Percentiles rank a stretch among this genome's conserved stretches.
Conservation (phyloP, 2,329 filamentous ascomycete species). For the Allantophomopsis cytisporea region DNA sequence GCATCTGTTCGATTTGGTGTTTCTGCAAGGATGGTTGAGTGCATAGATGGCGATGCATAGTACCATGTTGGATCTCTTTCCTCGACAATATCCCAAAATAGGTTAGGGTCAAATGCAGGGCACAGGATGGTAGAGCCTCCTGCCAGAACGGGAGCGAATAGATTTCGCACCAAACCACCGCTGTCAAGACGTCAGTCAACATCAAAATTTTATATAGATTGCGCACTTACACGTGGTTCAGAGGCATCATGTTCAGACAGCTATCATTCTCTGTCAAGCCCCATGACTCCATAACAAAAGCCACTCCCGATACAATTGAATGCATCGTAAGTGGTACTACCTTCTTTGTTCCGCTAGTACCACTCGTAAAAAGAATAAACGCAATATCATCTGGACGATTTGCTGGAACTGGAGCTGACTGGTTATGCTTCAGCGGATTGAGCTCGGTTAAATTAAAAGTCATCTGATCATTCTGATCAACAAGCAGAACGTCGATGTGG, state of each 20-base stretch:
- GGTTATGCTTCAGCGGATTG: constrained; percentile 5
- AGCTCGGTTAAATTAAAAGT: constrained; percentile 18
- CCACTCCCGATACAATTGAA: constrained; percentile 34
- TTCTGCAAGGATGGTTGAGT: constrained; percentile 36
- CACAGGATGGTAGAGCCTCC: constrained; percentile 40
- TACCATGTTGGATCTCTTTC: constrained; percentile 37
- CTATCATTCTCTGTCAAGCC: constrained; percentile 29
- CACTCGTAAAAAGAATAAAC: constrained; percentile 41
- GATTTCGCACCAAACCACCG: constrained; percentile 37
- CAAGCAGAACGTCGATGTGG: constrained; percentile 24
- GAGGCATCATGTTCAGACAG: constrained; percentile 45
- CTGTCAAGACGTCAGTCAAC: constrained; percentile 10
- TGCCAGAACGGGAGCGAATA: constrained; percentile 39
- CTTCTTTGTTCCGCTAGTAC: constrained; percentile 44
- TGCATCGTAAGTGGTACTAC: constrained; percentile 37
- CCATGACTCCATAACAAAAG: constrained; percentile 39
- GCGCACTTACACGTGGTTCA: constrained; percentile 36
- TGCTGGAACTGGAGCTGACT: neutral
- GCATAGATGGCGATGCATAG: constrained; percentile 43
- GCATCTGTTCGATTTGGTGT: constrained; percentile 24
- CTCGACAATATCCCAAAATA: constrained; percentile 41
- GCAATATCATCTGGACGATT: constrained; percentile 32
- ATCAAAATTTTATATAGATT: too few relatives aligned
- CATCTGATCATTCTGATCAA: constrained; percentile 22
- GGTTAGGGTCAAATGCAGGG: constrained; percentile 34